Conservation (phyloP, 2,329 filamentous ascomycete genomes). For the Fusarium fujikuroi region DNA sequence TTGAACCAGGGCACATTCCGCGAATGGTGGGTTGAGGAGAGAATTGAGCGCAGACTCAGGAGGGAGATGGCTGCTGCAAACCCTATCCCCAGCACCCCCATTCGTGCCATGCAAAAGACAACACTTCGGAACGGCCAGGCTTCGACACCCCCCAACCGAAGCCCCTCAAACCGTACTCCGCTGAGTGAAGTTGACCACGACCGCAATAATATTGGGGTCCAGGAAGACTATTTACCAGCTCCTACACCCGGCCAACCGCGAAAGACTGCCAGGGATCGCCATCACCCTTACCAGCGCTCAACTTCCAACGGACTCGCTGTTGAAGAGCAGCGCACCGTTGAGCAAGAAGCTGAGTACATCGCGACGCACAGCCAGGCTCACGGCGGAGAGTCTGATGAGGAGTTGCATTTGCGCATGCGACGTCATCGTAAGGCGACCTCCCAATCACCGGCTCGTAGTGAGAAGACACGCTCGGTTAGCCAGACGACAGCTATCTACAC, state of each 20-base stretch:
- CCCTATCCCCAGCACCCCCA: constrained; percentile 67
- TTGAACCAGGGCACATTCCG: constrained; percentile 96
- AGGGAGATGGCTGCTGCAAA: constrained; percentile 66
- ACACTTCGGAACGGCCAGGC: constrained; percentile 72
- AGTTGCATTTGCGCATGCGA: constrained; percentile 80
- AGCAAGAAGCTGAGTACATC: constrained; percentile 69
- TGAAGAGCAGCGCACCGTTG: constrained; percentile 63
- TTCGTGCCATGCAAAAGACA: constrained; percentile 69
- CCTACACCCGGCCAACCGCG: constrained; percentile 96
- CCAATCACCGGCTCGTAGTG: constrained; percentile 68
- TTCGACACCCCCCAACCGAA: constrained; percentile 86
- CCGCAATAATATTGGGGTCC: constrained; percentile 70
- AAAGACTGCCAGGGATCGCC: constrained; percentile 84
- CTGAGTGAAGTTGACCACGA: constrained; percentile 96
- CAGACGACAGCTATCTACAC: constrained; percentile 77
- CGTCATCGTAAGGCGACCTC: constrained; percentile 72
- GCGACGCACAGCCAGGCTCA: constrained; percentile 70
- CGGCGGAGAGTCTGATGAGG: constrained; percentile 80
- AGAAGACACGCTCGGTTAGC: constrained; percentile 76
- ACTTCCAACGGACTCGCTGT: constrained; percentile 56
- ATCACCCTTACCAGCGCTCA: constrained; percentile 76
- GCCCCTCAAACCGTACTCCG: constrained; percentile 79
- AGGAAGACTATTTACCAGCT: constrained; percentile 92
- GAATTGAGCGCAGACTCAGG: constrained; percentile 74
- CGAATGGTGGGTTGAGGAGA: constrained; percentile 98